Percentiles rank a stretch among this genome's conserved stretches.
These are phyloP conservation scores for Cubamyces sp. DNA, from an alignment of 768 basidiomycete genomes.

Conservation along the genomic window DNA sequence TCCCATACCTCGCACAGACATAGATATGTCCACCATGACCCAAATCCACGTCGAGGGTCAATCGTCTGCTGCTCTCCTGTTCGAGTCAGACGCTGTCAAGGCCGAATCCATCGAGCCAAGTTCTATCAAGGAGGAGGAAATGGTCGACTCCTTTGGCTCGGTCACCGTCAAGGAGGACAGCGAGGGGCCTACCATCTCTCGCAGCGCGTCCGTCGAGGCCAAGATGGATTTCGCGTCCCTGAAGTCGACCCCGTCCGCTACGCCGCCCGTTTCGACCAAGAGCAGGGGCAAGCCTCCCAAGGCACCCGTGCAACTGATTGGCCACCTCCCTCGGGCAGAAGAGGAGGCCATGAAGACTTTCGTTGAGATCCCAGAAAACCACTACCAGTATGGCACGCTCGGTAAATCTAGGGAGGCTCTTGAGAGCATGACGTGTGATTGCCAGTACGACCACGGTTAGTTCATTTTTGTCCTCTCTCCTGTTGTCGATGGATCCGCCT, in stretches of 20 bases:
- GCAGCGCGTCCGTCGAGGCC: constrained; percentile 28
- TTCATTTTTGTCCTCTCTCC: constrained; percentile 30
- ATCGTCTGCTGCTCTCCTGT: constrained; percentile 18
- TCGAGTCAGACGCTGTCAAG: constrained; percentile 19
- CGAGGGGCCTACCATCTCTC: constrained; percentile 20
- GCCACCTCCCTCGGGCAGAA: constrained; percentile 77
- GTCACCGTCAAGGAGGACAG: constrained; percentile 29
- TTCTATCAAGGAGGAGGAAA: constrained; percentile 16
- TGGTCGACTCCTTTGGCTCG: constrained; percentile 5
- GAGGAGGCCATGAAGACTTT: constrained; percentile 75
- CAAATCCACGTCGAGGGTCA: constrained; percentile 10
- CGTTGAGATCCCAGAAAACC: constrained; percentile 71
- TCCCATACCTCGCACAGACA: background rate
- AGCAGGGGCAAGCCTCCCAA: constrained; percentile 39
- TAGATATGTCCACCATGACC: constrained; percentile 25
- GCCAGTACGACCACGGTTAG: constrained; percentile 81
- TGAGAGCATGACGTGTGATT: constrained; percentile 97
- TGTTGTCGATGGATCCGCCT: background rate
- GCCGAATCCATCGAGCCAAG: constrained; percentile 7
- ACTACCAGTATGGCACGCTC: constrained; percentile 85
- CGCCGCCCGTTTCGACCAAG: constrained; percentile 38
- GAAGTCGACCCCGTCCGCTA: constrained; percentile 40
- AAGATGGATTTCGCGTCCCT: constrained; percentile 29
- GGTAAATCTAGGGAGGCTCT: constrained; percentile 87
- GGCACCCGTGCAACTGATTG: constrained; percentile 69